These are phyloP conservation scores for Heracleum sosnowskyi DNA, from an alignment of 129 eudicot species.

Conservation along the genomic window DNA sequence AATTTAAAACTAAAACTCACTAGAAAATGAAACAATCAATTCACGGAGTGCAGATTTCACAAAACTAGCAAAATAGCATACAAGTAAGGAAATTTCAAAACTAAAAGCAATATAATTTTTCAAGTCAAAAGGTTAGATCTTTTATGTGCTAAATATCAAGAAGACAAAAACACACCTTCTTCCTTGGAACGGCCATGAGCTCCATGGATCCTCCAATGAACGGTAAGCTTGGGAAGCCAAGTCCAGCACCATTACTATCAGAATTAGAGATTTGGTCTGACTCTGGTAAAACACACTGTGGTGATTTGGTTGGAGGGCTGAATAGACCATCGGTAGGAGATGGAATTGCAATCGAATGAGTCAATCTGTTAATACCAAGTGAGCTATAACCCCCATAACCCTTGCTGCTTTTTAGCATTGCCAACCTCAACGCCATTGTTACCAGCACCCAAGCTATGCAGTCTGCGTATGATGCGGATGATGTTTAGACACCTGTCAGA, in stretches of 20 bases:
- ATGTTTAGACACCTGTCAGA: background rate
- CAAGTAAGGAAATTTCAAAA: background rate
- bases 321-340: background rate
- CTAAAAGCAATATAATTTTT: background rate
- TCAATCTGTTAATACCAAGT: slow-evolving; percentile 7
- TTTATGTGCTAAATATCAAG: background rate
- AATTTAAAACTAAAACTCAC: no score
- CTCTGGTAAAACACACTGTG: slow-evolving; percentile 29
- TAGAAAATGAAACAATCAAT: background rate
- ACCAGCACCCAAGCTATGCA: background rate
- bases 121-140: background rate
- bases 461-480: background rate
- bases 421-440: slow-evolving; percentile 23
- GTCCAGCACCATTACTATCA: background rate
- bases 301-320: background rate
- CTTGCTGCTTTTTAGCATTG: slow-evolving; percentile 15
- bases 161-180: slow-evolving; percentile 20
- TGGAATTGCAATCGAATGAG: background rate
- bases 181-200: slow-evolving; percentile 59
- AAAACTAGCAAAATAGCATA: background rate
- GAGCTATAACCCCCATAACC: background rate
- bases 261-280: background rate
- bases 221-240: slow-evolving; percentile 11
- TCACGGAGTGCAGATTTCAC: background rate
- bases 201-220: slow-evolving; percentile 34